These are phyloP conservation scores for Monilinia laxa DNA, from an alignment of 2,329 filamentous ascomycete genomes.

Conservation along the genomic window DNA sequence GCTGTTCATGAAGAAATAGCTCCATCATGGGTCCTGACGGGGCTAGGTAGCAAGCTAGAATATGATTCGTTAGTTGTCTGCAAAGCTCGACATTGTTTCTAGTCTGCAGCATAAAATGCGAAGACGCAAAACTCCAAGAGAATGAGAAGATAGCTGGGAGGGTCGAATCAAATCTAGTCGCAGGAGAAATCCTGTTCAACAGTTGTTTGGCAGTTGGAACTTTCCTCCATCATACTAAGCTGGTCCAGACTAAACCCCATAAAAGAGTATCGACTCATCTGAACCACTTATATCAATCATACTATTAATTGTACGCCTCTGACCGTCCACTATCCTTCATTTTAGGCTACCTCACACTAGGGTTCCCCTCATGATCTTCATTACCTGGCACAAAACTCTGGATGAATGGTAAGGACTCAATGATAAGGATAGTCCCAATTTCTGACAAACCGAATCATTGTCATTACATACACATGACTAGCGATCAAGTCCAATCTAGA, in stretches of 20 bases:
- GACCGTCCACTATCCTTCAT: slow-evolving; percentile 7
- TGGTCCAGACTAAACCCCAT: not conserved
- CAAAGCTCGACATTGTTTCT: not conserved
- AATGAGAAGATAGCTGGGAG: slow-evolving; percentile 2
- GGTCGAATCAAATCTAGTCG: not conserved
- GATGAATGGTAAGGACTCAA: slow-evolving; percentile 6
- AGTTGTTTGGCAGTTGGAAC: not conserved
- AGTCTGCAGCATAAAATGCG: slow-evolving; percentile 1
- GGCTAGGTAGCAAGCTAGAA: slow-evolving; percentile 6
- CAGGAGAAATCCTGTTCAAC: not conserved
- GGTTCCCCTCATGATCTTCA: slow-evolving; percentile 20
- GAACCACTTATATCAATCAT: slow-evolving; percentile 6
- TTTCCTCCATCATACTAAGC: slow-evolving; percentile 1
- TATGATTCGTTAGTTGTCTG: not conserved
- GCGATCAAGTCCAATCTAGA: slow-evolving; percentile 14
- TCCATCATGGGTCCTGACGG: slow-evolving; percentile 11
- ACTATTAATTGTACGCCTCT: slow-evolving; percentile 9
- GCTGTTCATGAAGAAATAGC: slow-evolving; percentile 19
- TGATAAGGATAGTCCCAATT: slow-evolving; percentile 13
- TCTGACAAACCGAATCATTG: slow-evolving; percentile 9
- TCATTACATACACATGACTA: slow-evolving; percentile 17
- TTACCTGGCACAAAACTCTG: slow-evolving; percentile 1
- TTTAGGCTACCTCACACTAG: not conserved
- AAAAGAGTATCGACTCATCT: slow-evolving; percentile 4
- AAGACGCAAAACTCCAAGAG: slow-evolving; percentile 1